Base-by-base conservation (phyloP, 2,329 filamentous ascomycete species). In the Colletotrichum endophyticum region DNA sequence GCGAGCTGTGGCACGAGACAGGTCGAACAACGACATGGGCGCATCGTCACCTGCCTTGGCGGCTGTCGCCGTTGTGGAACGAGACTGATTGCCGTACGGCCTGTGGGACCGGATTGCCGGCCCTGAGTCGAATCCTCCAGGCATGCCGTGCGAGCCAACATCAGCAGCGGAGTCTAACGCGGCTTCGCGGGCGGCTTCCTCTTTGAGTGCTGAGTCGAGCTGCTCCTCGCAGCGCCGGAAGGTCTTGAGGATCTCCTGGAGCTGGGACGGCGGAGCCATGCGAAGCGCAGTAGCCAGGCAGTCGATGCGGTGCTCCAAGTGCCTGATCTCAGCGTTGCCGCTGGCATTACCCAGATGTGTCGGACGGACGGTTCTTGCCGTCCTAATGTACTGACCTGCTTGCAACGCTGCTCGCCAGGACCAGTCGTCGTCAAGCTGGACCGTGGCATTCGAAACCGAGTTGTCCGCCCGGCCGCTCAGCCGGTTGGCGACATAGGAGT, bases 191-290 rank as follows among this genome's bases (percentile, higher is more conserved):
- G 91, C 91, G 6, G 91, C 91, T 80, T 96, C 94, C 39, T 92
- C 90, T 66, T 90, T 90, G 16, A 95, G 87, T 5, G 94, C 89
- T 0, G 89, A 88, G 67, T 93, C 93, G 67, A 95, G 91, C 82
- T 96, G 94, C 80, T 95, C 93, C 81, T 98, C 95, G 78, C 94
- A 96, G 61, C 94, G 90, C 15, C 94, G 91, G 87, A 94, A 97
- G 2, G 92, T 92, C 66, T 92, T 93, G 5, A 97, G 86, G 16
- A 97, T 94, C 78, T 95, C 94, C 75, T 94, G 92, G 1, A 97
- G 88, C 15, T 94, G 92, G 1, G 89, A 86, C 0, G 92, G 86
- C 2, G 95, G 95, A 0, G 95, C 94, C 66, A 96, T 90, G 11
- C 95, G 90, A 22, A 97, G 88, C 2, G 95, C 94, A 15, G 94